These are phyloP conservation scores for Cubamyces sp. DNA, from an alignment of 768 basidiomycete species.

Conservation along the genomic window DNA sequence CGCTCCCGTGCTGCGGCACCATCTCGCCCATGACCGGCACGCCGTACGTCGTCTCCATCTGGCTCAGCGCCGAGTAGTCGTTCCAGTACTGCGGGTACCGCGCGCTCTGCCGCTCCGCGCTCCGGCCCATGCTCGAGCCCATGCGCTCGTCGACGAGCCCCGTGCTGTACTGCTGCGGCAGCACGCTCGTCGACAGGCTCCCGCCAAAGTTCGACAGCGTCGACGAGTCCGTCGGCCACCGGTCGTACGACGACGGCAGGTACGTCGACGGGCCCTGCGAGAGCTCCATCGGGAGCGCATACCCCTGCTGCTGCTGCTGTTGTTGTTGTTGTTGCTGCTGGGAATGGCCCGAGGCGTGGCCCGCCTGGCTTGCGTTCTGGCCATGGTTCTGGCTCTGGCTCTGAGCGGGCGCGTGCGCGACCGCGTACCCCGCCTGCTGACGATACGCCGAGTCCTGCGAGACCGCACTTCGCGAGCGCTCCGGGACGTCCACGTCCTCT, in stretches of 20 bases:
- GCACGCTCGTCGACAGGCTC: constrained; percentile 68
- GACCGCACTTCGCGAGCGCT: constrained; percentile 12
- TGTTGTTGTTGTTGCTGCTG: too few species aligned
- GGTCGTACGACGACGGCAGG: constrained; percentile 47
- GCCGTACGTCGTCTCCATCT: constrained; percentile 38
- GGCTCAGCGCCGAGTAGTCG: constrained; percentile 39
- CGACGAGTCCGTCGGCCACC: constrained; percentile 45
- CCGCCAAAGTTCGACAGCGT: constrained; percentile 42
- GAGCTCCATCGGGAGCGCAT: constrained; percentile 26
- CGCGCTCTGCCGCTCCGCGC: constrained; percentile 28
- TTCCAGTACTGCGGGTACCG: constrained; percentile 42
- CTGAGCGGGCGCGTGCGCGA: constrained; percentile 15
- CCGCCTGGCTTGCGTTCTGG: background rate
- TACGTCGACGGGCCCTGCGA: constrained; percentile 24
- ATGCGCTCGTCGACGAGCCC: constrained; percentile 60
- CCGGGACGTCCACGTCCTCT: constrained; percentile 26
- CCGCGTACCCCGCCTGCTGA: constrained; percentile 23
- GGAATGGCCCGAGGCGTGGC: background rate
- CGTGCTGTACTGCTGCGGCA: constrained; percentile 77
- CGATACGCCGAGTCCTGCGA: constrained; percentile 25
- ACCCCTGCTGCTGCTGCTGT: constrained; percentile 13
- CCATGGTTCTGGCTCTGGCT: constrained; percentile 10
- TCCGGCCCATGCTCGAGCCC: constrained; percentile 20
- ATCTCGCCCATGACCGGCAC: constrained; percentile 34
- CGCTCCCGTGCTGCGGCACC: constrained; percentile 20